A percentile compares a stretch with the other conserved stretches of the same genome.
phyloP scores from a whole-genome alignment of 176 grass and related monocot genomes.

The Eragrostis nindensis region DNA sequence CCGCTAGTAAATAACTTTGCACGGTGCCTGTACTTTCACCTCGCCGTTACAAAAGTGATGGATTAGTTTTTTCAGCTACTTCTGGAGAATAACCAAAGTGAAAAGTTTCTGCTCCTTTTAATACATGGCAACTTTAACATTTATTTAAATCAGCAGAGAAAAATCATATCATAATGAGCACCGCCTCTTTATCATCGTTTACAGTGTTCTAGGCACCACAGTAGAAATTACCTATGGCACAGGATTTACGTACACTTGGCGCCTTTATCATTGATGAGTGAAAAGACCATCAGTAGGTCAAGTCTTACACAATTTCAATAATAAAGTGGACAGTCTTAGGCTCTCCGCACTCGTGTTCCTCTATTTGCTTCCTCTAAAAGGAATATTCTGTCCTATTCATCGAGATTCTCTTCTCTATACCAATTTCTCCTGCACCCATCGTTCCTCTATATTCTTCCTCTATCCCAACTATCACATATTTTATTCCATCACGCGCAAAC shows the following conservation, averaged over 20 bases:
- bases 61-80: conserved; percentile 1
- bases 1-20: conserved; percentile 20
- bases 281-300: conserved; percentile 26
- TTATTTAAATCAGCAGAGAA: background rate
- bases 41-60: background rate
- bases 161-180: no score
- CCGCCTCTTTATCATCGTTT: background rate
- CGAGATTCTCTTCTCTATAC: no score
- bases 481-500: no score
- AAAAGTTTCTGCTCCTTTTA: background rate
- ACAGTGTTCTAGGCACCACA: background rate
- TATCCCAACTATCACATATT: no score
- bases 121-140: background rate
- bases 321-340: conserved; percentile 13
- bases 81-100: background rate
- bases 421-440: no score
- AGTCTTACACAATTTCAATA: background rate
- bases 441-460: no score
- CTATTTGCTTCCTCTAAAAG: no score
- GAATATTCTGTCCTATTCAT: no score
- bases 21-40: background rate
- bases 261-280: background rate
- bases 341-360: no score
- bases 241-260: background rate
- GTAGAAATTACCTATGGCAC: background rate